Base-by-base conservation (phyloP, 345 rosid species). In the Eucalyptus pumila region DNA sequence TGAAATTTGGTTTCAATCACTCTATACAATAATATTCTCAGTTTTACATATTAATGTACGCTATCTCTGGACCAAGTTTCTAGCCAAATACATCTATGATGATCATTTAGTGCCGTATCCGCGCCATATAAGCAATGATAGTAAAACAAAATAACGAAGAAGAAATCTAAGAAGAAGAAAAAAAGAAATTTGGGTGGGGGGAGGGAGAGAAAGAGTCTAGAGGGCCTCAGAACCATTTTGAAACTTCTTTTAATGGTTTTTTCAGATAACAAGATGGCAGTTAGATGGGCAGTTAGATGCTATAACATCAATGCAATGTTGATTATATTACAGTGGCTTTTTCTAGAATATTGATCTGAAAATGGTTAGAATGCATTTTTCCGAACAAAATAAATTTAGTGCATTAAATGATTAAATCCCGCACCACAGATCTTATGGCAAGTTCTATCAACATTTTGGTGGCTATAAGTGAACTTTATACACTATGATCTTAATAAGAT, bases 171-270 rank as follows among this genome's bases (percentile, higher is more conserved):
- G 54, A 51, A 51, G 21, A 51, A 17, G 4, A 40, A 50, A 50
- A 16, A 51, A 17, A 49, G 6, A 50, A 2, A 49, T 0, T 16
- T 7, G 8, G 21, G 54, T 5, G 9, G 23, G 23, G 9, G 1
- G 2, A 8, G 19, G 54, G 54, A 7, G 54, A 51, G 54, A 51
- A 51, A 51, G 54, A 51, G 54, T 51, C 23, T 67, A 67, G 80
- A 32, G 40, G 19, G 40, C 80, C 42, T 67, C 21, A 32, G 5
- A n/a, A 32, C 11, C 80, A 32, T 15, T 32, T 67, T 32, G 42
- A 67, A 65, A n/a, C 40, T n/a, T 67, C 40, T 67, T 67, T 15
- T 67, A 15, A 15, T 67, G 40, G 23, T 65, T n/a, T 65, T n/a
- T 67, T 67, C 80, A 32, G 40, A 32, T 67, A 67, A n/a, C 9